Evolutionary conservation across 2,329 filamentous ascomycete genomes (phyloP), one percentile per base, ranked within the genome.

Genomic region (Sclerotinia glacialis): DNA sequence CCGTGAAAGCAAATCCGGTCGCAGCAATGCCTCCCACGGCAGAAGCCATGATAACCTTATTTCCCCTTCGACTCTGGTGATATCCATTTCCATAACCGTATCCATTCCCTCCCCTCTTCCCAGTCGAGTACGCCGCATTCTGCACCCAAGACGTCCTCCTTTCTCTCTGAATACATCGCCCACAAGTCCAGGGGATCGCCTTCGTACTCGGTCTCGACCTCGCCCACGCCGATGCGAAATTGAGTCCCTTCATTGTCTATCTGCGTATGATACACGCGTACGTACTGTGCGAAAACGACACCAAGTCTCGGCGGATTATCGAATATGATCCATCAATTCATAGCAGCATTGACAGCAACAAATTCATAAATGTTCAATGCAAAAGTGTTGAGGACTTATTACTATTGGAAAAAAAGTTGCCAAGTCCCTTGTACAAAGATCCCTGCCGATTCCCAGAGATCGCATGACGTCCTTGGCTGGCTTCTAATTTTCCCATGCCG

Each of bases 1-100:
- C 86, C 37, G 82, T 81, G 69, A 88, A 87, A 28, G 83, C 83
- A 37, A 86, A 73, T 28, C 71, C 71, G 14, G 70, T 69, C 53
- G 67, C 69, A n/a, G 71, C 73, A 28, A 69, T 67, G 5, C 72
- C 72, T n/a, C 69, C 65, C n/a, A 72, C 69, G 37, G 71, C 69
- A 59, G 71, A 68, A 58, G 72, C 23, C 18, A 74, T 34, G 0
- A 73, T 61, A 12, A 61, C 55, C 31, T 37, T 59, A 23, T 61
- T 65, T 12, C 46, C 42, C 37, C 23, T 61, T 14, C 47, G 7
- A 26, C 31, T 52, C 14, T 61, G 42, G 31, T 54, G 60, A 42
- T 63, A 28, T 52, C 68, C 5, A 67, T 46, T 31, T 67, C 67
- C 26, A 58, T 63, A 26, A 2, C 46, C 34, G 49, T 65, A 55